Conservation (phyloP, 306 rosid species). For the Castanopsis chinensis region DNA sequence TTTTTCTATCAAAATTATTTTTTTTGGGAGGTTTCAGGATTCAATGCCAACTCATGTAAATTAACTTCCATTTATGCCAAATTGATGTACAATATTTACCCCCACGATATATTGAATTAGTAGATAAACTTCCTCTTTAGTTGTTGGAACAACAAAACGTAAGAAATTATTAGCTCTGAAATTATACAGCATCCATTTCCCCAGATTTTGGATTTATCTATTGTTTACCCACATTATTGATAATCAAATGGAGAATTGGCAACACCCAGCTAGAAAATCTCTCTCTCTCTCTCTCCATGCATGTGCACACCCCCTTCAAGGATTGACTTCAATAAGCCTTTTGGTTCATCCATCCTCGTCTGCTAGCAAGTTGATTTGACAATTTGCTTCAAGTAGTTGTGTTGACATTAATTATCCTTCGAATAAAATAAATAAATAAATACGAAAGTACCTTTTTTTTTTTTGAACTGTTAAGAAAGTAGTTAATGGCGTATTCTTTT, state of each 20-base stretch:
- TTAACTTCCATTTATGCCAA: slow-evolving; percentile 34
- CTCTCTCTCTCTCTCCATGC: too few relatives aligned
- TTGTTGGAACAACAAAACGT: not conserved
- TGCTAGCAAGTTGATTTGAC: too few relatives aligned
- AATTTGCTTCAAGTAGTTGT: too few relatives aligned
- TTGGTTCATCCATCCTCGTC: too few relatives aligned
- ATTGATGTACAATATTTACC: slow-evolving; percentile 37
- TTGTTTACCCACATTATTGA: not conserved
- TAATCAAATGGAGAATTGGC: not conserved
- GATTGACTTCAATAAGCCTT: too few relatives aligned
- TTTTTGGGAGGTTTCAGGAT: slow-evolving; percentile 26
- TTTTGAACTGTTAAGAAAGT: too few relatives aligned
- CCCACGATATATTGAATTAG: slow-evolving; percentile 39
- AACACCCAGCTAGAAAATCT: not conserved
- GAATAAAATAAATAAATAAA: too few relatives aligned
- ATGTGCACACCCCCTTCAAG: too few relatives aligned
- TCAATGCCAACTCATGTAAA: slow-evolving; percentile 44
- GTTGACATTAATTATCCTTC: too few relatives aligned
- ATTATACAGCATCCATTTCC: slow-evolving; percentile 1
- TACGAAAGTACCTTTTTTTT: too few relatives aligned
- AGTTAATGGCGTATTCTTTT: too few relatives aligned
- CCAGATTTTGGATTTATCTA: slow-evolving; percentile 3
- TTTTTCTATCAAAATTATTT: slow-evolving; percentile 18
- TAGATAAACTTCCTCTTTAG: slow-evolving; percentile 7
- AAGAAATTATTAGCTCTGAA: slow-evolving; percentile 9